These are phyloP conservation scores for Fusarium gaditjirri DNA, from an alignment of 2,329 filamentous ascomycete species.

Conservation along the genomic window DNA sequence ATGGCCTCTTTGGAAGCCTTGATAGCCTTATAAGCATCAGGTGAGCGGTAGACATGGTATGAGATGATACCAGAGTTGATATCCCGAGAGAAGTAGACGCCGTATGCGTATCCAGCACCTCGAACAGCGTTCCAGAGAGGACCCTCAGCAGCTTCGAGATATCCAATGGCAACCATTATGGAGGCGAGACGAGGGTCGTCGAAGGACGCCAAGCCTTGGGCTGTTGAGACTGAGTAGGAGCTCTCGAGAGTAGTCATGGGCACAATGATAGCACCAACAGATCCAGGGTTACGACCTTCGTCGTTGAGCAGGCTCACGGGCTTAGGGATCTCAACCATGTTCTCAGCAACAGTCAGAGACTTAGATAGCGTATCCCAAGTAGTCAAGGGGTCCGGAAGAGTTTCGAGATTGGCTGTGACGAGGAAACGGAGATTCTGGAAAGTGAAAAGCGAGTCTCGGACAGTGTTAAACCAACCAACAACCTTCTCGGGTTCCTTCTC, in stretches of 20 bases:
- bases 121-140: constrained; percentile 94
- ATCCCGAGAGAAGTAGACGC: constrained; percentile 80
- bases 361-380: constrained; percentile 73
- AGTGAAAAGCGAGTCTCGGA: constrained; percentile 80
- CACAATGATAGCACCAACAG: constrained; percentile 78
- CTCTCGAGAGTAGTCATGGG: constrained; percentile 94
- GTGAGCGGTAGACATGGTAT: constrained; percentile 89
- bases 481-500: constrained; percentile 80
- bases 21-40: constrained; percentile 89
- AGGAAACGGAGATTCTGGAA: constrained; percentile 88
- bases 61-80: constrained; percentile 82
- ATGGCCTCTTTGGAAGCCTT: constrained; percentile 79
- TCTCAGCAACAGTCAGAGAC: constrained; percentile 51
- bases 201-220: constrained; percentile 79
- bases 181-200: constrained; percentile 82
- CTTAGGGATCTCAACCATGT: constrained; percentile 76
- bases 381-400: constrained; percentile 78
- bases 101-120: constrained; percentile 93
- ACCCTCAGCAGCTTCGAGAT: constrained; percentile 92
- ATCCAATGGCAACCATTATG: constrained; percentile 87
- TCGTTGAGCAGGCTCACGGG: constrained; percentile 77
- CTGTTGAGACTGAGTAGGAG: constrained; percentile 83
- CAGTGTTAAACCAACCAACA: constrained; percentile 78
- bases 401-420: constrained; percentile 82
- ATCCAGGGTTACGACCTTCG: constrained; percentile 79